Evolutionary conservation across 495 filamentous ascomycete species (phyloP).

Genomic region (Podospora conica): DNA sequence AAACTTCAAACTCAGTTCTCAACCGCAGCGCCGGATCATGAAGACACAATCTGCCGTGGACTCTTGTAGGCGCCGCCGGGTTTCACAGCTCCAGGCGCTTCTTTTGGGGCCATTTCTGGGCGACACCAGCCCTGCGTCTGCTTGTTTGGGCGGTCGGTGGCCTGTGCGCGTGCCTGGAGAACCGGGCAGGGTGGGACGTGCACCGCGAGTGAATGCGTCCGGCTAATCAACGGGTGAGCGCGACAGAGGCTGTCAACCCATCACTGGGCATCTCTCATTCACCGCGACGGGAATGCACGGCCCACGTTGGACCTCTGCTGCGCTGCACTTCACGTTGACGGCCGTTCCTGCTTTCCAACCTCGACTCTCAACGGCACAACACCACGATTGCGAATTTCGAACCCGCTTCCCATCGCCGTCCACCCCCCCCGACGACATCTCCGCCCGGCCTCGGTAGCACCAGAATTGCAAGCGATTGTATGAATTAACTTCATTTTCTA

Average conservation of each 20-base stretch:
- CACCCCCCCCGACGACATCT: not conserved
- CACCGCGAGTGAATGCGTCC: conserved; percentile 11
- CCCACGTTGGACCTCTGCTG: not conserved
- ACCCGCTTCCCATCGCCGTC: not conserved
- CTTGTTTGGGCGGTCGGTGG: not conserved
- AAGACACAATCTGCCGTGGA: not conserved
- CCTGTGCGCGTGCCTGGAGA: not conserved
- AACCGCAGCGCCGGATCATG: not conserved
- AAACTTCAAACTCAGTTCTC: not conserved
- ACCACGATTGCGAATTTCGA: not conserved
- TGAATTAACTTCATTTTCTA: not conserved
- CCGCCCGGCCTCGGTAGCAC: not conserved
- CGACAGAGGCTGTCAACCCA: conserved; percentile 13
- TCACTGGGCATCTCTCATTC: no score
- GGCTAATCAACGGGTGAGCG: conserved; percentile 29
- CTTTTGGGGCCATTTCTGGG: not conserved
- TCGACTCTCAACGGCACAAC: not conserved
- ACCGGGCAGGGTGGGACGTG: conserved; percentile 22
- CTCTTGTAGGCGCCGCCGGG: conserved; percentile 19
- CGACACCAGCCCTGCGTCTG: not conserved
- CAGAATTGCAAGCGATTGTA: not conserved
- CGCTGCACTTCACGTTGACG: conserved; percentile 10
- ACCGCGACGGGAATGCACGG: conserved; percentile 10
- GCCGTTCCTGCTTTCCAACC: conserved; percentile 6
- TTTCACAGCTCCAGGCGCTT: conserved; percentile 21